Evolutionary conservation across 495 filamentous ascomycete genomes (phyloP), one percentile per base, ranked within the genome.

Genomic region (Copromyces sp.): DNA sequence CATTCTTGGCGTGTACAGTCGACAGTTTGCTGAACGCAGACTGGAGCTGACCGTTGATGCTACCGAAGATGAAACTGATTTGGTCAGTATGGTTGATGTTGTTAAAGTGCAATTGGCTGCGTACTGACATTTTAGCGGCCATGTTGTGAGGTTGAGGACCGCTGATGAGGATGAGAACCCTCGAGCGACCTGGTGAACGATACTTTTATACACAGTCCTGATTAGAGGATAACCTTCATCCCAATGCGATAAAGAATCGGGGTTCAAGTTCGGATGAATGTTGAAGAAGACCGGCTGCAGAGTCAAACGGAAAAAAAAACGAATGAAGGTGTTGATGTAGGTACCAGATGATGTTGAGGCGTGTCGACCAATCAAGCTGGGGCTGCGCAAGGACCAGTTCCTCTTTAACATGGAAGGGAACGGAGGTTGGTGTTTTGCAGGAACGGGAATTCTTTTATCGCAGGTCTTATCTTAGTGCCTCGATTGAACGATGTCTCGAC

Each of bases 1-100:
- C 86, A 77, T 96, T 94, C 81, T 98, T 98, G 38, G 85, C 79
- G 72, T 98, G 93, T 9, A 97, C 81, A 29, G 90, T 87, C 2
- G 89, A 81, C 11, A 97, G 84, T 80, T 97, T 98, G 68, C 86
- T 83, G 81, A 98, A 95, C 0, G 91, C 88, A 16, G 88, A 80
- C 53, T 83, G 82, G 70, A 97, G 85, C 77, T 91, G 87, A 74
- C 95, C 93, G 77, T 93, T 90, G 40, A 95, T 82, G 74, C 89
- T 87, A 9, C 95, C 94, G 70, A 94, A 84, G 20, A 97, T 93
- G 75, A 97, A 85, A 42, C 95, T 98, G 74, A 73, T 44, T 68
- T 74, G 29, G 76, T 87, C 79, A 86, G 82, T 77, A 70, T 68
- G 6, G 11, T 68, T 73, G 32, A 73, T 69, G 37, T 71, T 41